Evolutionary conservation across 192 early-diverging fungal genomes (phyloP).

Genomic region (Coemansia sp.): DNA sequence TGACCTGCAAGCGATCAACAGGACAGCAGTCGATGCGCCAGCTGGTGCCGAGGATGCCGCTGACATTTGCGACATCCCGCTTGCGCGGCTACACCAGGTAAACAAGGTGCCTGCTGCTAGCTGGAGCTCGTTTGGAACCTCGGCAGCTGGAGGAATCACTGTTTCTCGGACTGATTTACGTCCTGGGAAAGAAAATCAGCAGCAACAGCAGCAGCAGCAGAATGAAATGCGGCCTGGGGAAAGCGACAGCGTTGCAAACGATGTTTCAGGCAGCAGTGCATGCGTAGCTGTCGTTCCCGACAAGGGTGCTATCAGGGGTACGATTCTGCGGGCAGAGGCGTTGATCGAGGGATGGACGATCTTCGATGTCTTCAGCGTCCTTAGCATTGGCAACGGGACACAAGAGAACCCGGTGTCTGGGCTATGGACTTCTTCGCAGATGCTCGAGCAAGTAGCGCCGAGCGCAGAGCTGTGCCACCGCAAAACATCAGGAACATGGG

Average conservation of each 20-base stretch:
- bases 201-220: slow-evolving; percentile 5
- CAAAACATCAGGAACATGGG: slow-evolving; percentile 27
- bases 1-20: slow-evolving; percentile 3
- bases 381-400: neutral
- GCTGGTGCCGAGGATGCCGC: neutral
- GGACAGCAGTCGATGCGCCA: neutral
- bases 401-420: slow-evolving; percentile 11
- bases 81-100: slow-evolving; percentile 19
- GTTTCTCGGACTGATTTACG: slow-evolving; percentile 15
- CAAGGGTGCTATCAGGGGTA: neutral
- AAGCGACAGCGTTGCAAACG: neutral
- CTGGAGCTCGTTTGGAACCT: slow-evolving; percentile 24
- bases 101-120: neutral
- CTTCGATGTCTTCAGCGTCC: slow-evolving; percentile 37
- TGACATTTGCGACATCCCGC: slow-evolving; percentile 13
- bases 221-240: neutral
- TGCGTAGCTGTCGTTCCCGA: neutral
- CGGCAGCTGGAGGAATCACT: slow-evolving; percentile 16
- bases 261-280: too few species aligned
- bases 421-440: slow-evolving; percentile 23
- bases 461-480: slow-evolving; percentile 10
- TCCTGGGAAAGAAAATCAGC: slow-evolving; percentile 5
- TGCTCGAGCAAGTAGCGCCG: slow-evolving; percentile 13
- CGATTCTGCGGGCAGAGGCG: slow-evolving; percentile 32
- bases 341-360: slow-evolving; percentile 43